A percentile compares a stretch with the other conserved stretches of the same genome.
phyloP scores from a whole-genome alignment of 2,329 filamentous ascomycete genomes.

The Aspergillus unguis region DNA sequence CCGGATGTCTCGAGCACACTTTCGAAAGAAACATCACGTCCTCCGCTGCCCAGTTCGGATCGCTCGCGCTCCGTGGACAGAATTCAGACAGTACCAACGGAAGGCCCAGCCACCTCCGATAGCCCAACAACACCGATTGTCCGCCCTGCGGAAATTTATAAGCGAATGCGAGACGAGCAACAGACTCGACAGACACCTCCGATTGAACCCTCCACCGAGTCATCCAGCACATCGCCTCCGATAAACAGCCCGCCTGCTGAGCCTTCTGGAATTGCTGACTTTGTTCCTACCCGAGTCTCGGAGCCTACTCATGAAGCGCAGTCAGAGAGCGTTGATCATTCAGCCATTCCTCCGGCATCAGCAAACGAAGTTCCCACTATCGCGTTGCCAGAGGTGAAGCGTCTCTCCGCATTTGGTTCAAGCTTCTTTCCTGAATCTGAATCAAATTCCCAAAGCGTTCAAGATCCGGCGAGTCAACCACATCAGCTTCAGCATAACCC shows the following conservation, averaged over 20 bases:
- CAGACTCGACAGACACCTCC: conserved; percentile 41
- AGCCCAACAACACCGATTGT: conserved; percentile 62
- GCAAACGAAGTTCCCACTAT: conserved; percentile 18
- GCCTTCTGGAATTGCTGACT: conserved; percentile 2
- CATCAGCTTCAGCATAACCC: conserved; percentile 49
- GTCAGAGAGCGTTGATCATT: neutral
- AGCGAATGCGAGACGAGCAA: conserved; percentile 65
- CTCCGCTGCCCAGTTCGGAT: conserved; percentile 28
- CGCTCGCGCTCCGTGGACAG: conserved; percentile 42
- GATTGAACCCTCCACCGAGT: neutral
- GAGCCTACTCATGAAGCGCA: neutral
- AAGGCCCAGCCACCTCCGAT: conserved; percentile 15
- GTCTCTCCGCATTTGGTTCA: conserved; percentile 40
- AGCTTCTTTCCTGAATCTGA: conserved; percentile 24
- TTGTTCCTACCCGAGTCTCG: conserved; percentile 4
- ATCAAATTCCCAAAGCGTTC: conserved; percentile 12
- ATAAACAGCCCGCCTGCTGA: conserved; percentile 1
- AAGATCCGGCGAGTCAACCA: conserved; percentile 16
- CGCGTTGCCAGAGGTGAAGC: conserved; percentile 42
- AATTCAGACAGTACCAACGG: conserved; percentile 17
- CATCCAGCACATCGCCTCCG: neutral
- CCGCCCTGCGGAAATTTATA: conserved; percentile 74
- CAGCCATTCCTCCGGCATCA: neutral
- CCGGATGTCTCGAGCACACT: conserved; percentile 17
- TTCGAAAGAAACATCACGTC: conserved; percentile 11